These are phyloP conservation scores for Nicotiana paniculata DNA, from an alignment of 257 asterid species.

Conservation along the genomic window DNA sequence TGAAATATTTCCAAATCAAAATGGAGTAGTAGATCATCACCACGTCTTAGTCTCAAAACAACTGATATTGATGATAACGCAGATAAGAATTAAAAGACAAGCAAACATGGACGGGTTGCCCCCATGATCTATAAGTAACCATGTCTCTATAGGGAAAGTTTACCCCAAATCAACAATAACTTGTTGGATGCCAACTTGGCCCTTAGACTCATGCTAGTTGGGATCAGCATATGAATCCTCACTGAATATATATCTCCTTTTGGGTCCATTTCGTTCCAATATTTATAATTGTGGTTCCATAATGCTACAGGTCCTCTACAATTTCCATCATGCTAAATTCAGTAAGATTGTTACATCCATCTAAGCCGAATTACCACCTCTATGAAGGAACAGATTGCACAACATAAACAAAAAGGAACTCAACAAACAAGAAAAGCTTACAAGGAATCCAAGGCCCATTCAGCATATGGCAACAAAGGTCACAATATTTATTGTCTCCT, in stretches of 20 bases:
- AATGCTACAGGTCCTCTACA: not conserved
- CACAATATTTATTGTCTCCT: not conserved
- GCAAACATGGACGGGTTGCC: not conserved
- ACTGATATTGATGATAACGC: not conserved
- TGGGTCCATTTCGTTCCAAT: not conserved
- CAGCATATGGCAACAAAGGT: not conserved
- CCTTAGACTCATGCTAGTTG: not conserved
- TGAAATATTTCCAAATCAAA: constrained; percentile 14
- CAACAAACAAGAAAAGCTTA: not conserved
- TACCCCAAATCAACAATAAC: not conserved
- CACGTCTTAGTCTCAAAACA: not conserved
- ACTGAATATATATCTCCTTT: not conserved
- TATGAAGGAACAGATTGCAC: not conserved
- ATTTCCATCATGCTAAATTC: not conserved
- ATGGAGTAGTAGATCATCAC: constrained; percentile 1
- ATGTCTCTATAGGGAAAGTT: not conserved
- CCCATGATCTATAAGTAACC: not conserved
- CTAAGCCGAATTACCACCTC: not conserved
- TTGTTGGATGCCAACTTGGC: too few relatives aligned
- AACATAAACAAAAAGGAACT: not conserved
- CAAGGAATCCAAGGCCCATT: not conserved
- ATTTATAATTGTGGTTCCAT: too few relatives aligned
- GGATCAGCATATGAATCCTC: not conserved
- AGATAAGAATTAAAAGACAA: not conserved
- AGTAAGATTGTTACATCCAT: not conserved